Base-by-base conservation (phyloP, 2,329 filamentous ascomycete genomes). In the Fusarium pseudocircinatum region DNA sequence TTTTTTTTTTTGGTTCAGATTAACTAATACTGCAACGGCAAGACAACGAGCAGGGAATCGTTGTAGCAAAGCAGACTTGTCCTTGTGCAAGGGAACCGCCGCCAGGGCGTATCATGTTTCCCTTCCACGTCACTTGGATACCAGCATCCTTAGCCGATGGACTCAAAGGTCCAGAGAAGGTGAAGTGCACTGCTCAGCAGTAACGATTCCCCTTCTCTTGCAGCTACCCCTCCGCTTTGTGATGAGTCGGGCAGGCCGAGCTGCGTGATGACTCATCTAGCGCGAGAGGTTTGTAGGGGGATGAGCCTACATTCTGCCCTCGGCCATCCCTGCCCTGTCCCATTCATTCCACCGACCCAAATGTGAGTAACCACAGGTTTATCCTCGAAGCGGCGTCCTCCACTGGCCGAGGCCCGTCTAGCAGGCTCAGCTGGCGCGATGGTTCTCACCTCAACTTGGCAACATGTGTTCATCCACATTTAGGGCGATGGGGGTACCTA, bases 1-100 rank as follows among this genome's bases (percentile, higher is more conserved):
- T 50, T 44, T 70, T 64, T 67, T 40, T 50, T 44, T 70, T 65
- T 80, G 10, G 76, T 81, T 83, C 77, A 76, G 62, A 84, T 84
- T 83, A 84, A 83, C 81, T 84, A 84, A 79, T 84, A 84, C 78
- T 82, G 79, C 80, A 80, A 80, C 76, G 74, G 82, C 80, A 80
- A 82, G 76, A 80, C 78, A 81, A 79, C 79, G 78, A 82, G 80
- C 81, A 83, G 81, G 80, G 78, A 78, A 78, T 78, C 78, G 78
- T 75, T 78, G 71, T 78, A 79, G 76, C 76, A 75, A 74, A 80
- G 75, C 78, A 78, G 78, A 80, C 79, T 80, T 81, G 75, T 80
- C 77, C 78, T 81, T 79, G 77, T 78, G 76, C 66, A 73, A 78
- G 78, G 72, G 44, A 72, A 64, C 52, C 67, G 67, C 77, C 79